Evolutionary conservation across 306 rosid genomes (phyloP).

Genomic region (Quercus cerris): DNA sequence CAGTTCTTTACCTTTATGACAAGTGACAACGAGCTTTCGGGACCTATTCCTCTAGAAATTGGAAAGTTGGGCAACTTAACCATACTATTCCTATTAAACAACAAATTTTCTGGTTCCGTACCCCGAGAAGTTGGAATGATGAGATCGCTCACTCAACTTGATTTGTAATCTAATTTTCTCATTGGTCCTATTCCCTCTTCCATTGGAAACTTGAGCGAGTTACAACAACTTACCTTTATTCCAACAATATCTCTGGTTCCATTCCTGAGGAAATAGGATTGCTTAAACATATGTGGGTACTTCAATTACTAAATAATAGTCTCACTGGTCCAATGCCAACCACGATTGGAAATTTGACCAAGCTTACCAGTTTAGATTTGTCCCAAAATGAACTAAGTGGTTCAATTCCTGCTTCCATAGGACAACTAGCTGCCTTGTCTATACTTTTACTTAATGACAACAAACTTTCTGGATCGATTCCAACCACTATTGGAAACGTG

Average conservation of each 20-base stretch:
- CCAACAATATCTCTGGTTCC: neutral
- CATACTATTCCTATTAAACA: neutral
- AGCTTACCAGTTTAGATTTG: neutral
- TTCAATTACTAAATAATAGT: neutral
- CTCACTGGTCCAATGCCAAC: constrained; percentile 20
- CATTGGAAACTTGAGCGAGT: neutral
- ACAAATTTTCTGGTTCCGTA: neutral
- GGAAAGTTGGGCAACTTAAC: neutral
- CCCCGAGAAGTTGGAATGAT: neutral
- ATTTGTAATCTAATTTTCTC: neutral
- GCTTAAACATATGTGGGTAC: neutral
- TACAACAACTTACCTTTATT: neutral
- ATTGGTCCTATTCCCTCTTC: neutral
- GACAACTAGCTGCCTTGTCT: too few species aligned
- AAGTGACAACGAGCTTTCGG: neutral
- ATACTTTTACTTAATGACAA: too few species aligned
- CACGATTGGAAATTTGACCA: constrained; percentile 5
- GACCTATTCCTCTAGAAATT: neutral
- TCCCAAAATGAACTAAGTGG: neutral
- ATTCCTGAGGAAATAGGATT: neutral
- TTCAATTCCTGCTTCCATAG: neutral
- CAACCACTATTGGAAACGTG: too few species aligned
- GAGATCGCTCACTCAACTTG: neutral
- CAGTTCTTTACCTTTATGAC: neutral
- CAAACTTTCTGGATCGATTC: too few species aligned